Percentiles rank a stretch among this genome's conserved stretches.
phyloP scores from a whole-genome alignment of 2,329 filamentous ascomycete species.

The Fusarium solani-melongenae region DNA sequence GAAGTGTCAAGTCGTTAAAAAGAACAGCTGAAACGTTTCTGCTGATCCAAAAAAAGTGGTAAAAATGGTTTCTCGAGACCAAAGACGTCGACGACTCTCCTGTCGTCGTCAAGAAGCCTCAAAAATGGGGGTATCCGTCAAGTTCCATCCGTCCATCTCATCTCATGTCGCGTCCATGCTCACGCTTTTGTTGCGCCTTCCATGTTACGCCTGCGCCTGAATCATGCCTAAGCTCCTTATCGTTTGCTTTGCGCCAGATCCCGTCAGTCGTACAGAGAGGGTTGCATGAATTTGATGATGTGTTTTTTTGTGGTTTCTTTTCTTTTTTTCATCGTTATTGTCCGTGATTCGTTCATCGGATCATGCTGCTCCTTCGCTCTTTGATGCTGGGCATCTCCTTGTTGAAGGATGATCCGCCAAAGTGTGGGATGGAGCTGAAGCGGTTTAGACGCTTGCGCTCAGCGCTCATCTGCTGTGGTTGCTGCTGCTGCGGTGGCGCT shows the following conservation, averaged over 20 bases:
- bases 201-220: slow-evolving; percentile 32
- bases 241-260: slow-evolving; percentile 35
- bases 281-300: slow-evolving; percentile 5
- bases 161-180: slow-evolving; percentile 37
- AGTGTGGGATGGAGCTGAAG: slow-evolving; percentile 67
- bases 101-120: slow-evolving; percentile 27
- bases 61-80: slow-evolving; percentile 12
- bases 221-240: slow-evolving; percentile 19
- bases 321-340: slow-evolving; percentile 24
- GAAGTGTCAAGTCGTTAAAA: slow-evolving; percentile 34
- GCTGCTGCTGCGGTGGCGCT: slow-evolving; percentile 32
- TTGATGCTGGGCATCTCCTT: slow-evolving; percentile 50
- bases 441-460: slow-evolving; percentile 64
- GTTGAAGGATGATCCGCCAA: slow-evolving; percentile 53
- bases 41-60: slow-evolving; percentile 9
- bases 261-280: slow-evolving; percentile 39
- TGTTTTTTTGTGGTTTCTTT: slow-evolving; percentile 25
- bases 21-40: slow-evolving; percentile 3
- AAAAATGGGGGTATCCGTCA: slow-evolving; percentile 38
- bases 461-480: slow-evolving; percentile 13
- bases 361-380: slow-evolving; percentile 57
- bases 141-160: slow-evolving; percentile 37
- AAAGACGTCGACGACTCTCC: not conserved
- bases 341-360: slow-evolving; percentile 43
- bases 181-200: slow-evolving; percentile 27